Percentiles rank a stretch among this genome's conserved stretches.
Conservation (phyloP, 2,329 filamentous ascomycete genomes). For the Aspergillus intermedius region DNA sequence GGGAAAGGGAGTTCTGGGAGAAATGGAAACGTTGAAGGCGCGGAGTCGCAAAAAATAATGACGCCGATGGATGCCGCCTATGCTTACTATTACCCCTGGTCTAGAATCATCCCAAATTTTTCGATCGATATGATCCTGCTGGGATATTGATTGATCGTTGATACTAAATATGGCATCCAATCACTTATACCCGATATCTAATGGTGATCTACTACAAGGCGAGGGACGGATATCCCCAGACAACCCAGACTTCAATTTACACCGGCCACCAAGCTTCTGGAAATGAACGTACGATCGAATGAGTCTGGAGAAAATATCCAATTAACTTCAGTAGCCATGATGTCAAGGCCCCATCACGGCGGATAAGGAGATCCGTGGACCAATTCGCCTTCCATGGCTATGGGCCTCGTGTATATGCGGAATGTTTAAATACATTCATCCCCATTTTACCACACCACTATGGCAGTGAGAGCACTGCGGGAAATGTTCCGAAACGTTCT, state of each 20-base stretch:
- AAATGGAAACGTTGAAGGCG: too few relatives aligned
- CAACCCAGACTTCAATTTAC: neutral
- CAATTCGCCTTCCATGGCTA: neutral
- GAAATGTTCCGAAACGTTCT: slow-evolving; percentile 17
- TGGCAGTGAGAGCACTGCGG: slow-evolving; percentile 10
- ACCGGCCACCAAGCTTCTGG: neutral
- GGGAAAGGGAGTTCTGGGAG: neutral
- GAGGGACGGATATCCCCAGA: too few relatives aligned
- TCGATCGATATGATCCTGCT: too few relatives aligned
- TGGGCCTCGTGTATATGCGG: neutral
- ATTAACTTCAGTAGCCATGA: slow-evolving; percentile 13
- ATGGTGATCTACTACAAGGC: too few relatives aligned
- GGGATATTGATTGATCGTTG: too few relatives aligned
- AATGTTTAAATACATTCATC: neutral
- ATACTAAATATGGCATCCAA: too few relatives aligned
- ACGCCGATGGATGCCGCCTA: too few relatives aligned
- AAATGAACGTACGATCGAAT: neutral
- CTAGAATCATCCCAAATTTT: too few relatives aligned
- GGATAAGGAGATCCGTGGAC: neutral
- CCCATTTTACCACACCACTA: slow-evolving; percentile 2
- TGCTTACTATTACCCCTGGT: too few relatives aligned
- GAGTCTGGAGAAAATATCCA: neutral
- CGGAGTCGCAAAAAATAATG: too few relatives aligned
- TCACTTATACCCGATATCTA: too few relatives aligned
- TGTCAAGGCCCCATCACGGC: slow-evolving; percentile 23